Conservation (phyloP, 73 alveolate genomes). For the Paramecium pentaurelia region DNA sequence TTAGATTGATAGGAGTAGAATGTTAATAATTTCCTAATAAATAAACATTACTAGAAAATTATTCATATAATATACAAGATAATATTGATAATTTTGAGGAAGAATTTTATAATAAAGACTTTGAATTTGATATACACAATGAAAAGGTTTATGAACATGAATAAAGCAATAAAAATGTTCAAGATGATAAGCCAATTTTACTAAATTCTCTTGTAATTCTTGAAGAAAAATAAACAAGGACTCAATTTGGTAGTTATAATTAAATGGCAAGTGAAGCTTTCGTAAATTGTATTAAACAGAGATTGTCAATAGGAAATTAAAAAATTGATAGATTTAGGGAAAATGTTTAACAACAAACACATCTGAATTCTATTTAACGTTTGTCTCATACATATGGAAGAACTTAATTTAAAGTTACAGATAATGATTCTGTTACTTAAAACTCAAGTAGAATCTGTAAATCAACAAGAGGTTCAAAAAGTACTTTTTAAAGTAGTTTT, state of each 20-base stretch:
- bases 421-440: background rate
- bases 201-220: background rate
- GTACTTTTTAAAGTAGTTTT: background rate
- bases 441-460: background rate
- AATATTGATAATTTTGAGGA: background rate
- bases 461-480: background rate
- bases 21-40: background rate
- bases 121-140: background rate
- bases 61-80: background rate
- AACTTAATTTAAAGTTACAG: background rate
- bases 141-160: background rate
- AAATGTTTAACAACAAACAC: background rate
- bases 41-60: background rate
- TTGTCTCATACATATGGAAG: background rate
- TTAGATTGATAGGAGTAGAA: background rate
- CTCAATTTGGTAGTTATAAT: background rate
- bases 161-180: background rate
- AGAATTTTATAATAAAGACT: background rate
- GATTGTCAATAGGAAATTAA: background rate
- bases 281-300: background rate
- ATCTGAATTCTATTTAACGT: background rate
- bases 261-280: background rate
- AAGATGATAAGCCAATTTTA: background rate
- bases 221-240: background rate
- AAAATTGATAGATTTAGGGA: background rate